phyloP scores from a whole-genome alignment of 805 yeast genomes.

The Pachysolen tannophilus region DNA sequence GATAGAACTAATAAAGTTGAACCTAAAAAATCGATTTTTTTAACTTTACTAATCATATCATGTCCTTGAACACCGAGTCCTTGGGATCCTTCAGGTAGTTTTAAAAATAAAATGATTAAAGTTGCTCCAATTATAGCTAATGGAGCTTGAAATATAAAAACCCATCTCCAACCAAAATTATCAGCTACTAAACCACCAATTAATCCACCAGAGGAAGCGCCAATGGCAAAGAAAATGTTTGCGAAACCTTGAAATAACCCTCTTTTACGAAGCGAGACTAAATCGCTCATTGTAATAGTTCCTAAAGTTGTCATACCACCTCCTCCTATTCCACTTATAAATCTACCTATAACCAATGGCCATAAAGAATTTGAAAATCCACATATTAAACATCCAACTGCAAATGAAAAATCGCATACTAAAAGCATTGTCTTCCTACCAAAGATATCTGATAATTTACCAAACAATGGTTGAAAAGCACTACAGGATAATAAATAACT shows the following conservation, averaged over 20 bases:
- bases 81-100: conserved; percentile 31
- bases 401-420: conserved; percentile 24
- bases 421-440: conserved; percentile 35
- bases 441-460: conserved; percentile 45
- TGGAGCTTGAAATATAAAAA: conserved; percentile 47
- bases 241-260: conserved; percentile 80
- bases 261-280: conserved; percentile 66
- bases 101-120: conserved; percentile 26
- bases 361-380: conserved; percentile 30
- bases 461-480: conserved; percentile 48
- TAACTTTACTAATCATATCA: conserved; percentile 32
- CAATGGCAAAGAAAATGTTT: conserved; percentile 67
- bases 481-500: conserved; percentile 31
- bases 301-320: conserved; percentile 75
- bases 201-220: conserved; percentile 66
- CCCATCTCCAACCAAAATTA: conserved; percentile 57
- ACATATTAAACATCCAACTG: conserved; percentile 32
- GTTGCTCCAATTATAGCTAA: conserved; percentile 34
- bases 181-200: conserved; percentile 50
- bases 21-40: conserved; percentile 56
- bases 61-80: conserved; percentile 27
- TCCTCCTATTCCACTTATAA: conserved; percentile 81
- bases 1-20: conserved; percentile 44
- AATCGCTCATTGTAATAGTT: conserved; percentile 68
- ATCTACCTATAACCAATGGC: conserved; percentile 45